Conservation (phyloP, 2,329 filamentous ascomycete genomes). For the Grosmannia clavigera region DNA sequence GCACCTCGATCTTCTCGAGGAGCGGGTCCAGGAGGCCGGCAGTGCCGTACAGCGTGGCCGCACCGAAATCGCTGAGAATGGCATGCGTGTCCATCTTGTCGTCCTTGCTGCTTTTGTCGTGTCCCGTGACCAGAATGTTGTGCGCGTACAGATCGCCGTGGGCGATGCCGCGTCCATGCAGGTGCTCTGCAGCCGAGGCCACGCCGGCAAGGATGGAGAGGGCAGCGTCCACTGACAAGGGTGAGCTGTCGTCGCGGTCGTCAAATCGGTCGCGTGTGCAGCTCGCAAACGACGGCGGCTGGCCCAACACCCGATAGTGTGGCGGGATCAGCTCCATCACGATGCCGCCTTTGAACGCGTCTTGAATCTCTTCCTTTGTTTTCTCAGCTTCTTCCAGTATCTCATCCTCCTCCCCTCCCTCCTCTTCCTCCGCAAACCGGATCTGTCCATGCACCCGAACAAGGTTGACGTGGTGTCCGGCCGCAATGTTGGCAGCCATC, state of each 20-base stretch:
- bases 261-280: slow-evolving; percentile 32
- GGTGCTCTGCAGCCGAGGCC: slow-evolving; percentile 28
- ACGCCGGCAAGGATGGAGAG: slow-evolving; percentile 26
- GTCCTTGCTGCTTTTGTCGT: background rate
- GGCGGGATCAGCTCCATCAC: slow-evolving; percentile 34
- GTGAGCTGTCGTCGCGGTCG: slow-evolving; percentile 17
- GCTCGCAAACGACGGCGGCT: slow-evolving; percentile 29
- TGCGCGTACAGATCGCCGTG: slow-evolving; percentile 37
- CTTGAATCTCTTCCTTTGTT: slow-evolving; percentile 13
- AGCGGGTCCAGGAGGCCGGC: slow-evolving; percentile 12
- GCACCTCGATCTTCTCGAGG: slow-evolving; percentile 31
- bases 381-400: slow-evolving; percentile 10
- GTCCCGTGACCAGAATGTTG: slow-evolving; percentile 26
- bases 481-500: slow-evolving; percentile 32
- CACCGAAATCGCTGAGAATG: slow-evolving; percentile 34
- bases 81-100: slow-evolving; percentile 21
- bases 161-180: slow-evolving; percentile 29
- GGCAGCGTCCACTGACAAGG: slow-evolving; percentile 11
- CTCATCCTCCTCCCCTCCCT: slow-evolving; percentile 15
- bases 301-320: slow-evolving; percentile 28
- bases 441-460: slow-evolving; percentile 32
- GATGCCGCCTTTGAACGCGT: slow-evolving; percentile 23
- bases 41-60: slow-evolving; percentile 29
- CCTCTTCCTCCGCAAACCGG: slow-evolving; percentile 7
- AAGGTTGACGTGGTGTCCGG: slow-evolving; percentile 32